These are phyloP conservation scores for Rhynchosporium secalis DNA, from an alignment of 2,329 filamentous ascomycete genomes.

Conservation along the genomic window DNA sequence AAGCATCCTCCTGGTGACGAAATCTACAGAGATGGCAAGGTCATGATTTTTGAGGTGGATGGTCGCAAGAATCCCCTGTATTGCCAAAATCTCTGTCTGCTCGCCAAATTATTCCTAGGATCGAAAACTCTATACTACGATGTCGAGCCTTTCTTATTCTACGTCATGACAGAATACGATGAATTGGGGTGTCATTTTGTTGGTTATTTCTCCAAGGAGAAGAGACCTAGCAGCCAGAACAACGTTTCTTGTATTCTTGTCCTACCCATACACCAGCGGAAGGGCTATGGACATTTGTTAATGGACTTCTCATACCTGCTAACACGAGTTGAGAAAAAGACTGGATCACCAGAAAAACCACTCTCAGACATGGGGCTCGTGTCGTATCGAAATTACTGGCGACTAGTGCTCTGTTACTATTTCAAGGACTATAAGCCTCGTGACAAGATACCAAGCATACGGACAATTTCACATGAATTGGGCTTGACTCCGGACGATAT, in stretches of 20 bases:
- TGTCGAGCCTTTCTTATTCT: constrained; percentile 95
- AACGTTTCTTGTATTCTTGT: constrained; percentile 98
- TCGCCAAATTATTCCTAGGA: constrained; percentile 96
- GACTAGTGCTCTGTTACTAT: constrained; percentile 82
- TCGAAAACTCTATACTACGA: constrained; percentile 99
- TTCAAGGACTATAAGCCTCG: constrained; percentile 64
- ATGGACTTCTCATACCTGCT: constrained; percentile 99
- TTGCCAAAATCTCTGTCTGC: constrained; percentile 93
- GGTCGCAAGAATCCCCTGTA: constrained; percentile 97
- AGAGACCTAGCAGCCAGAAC: constrained; percentile 89
- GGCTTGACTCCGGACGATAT: constrained; percentile 97
- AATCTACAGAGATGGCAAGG: constrained; percentile 87
- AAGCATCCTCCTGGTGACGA: constrained; percentile 98
- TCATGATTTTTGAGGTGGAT: constrained; percentile 97
- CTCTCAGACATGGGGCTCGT: constrained; percentile 97
- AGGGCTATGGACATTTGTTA: constrained; percentile 92
- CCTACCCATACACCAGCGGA: constrained; percentile 92
- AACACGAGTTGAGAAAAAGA: constrained; percentile 88
- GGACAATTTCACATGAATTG: constrained; percentile 79
- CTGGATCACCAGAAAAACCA: constrained; percentile 94
- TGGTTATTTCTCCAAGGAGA: constrained; percentile 99
- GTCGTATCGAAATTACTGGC: constrained; percentile 97
- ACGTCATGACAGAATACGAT: constrained; percentile 93
- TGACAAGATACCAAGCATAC: constrained; percentile 55
- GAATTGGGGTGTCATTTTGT: constrained; percentile 93